Conservation (phyloP, 179 eudicot genomes). For the Heliamphora pulchella region DNA sequence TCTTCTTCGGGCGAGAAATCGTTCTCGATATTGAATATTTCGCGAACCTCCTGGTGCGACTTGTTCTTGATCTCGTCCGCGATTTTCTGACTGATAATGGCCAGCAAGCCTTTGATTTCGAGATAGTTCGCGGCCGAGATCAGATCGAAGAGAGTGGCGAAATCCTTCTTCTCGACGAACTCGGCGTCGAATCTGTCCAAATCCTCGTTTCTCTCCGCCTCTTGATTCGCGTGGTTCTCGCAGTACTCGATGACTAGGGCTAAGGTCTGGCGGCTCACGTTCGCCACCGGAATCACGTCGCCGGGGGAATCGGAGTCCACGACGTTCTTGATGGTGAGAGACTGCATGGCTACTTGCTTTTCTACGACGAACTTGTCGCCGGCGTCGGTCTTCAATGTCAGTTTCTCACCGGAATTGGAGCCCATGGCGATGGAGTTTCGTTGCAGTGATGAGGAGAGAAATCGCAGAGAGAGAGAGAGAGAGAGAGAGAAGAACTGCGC, state of each 20-base stretch:
- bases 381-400: slow-evolving; percentile 4
- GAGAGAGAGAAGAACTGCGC: no score
- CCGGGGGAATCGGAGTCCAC: slow-evolving; percentile 4
- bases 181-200: neutral
- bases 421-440: neutral
- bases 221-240: slow-evolving; percentile 9
- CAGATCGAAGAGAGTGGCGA: neutral
- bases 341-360: neutral
- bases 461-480: neutral
- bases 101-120: slow-evolving; percentile 18
- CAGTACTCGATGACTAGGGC: slow-evolving; percentile 19
- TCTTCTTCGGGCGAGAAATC: slow-evolving; percentile 26
- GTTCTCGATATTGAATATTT: slow-evolving; percentile 11
- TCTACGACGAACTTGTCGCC: slow-evolving; percentile 7
- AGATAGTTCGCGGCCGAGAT: slow-evolving; percentile 23
- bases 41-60: slow-evolving; percentile 9
- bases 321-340: neutral
- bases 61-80: slow-evolving; percentile 19
- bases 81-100: neutral
- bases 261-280: slow-evolving; percentile 10
- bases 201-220: neutral
- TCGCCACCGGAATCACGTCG: slow-evolving; percentile 13
- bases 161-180: neutral
- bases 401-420: neutral
- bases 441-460: no score